Evolutionary conservation across 148 eudicot genomes (phyloP).

Genomic region (Suaeda aralocaspica): DNA sequence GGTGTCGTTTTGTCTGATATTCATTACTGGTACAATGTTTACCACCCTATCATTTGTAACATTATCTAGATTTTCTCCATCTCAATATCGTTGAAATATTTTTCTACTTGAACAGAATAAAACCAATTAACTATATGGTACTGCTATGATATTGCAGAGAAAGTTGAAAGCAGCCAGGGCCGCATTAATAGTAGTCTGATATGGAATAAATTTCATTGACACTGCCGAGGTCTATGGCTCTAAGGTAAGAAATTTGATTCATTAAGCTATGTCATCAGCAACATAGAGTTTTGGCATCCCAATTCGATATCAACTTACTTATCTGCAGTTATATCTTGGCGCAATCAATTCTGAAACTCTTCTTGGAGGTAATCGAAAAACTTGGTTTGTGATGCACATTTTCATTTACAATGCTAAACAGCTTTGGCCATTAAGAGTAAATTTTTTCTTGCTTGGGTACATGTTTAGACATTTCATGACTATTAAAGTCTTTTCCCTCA

Average conservation of each 20-base stretch:
- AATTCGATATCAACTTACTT: slow-evolving; percentile 5
- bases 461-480: too few species aligned
- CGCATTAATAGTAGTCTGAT: slow-evolving; percentile 80
- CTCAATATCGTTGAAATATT: too few species aligned
- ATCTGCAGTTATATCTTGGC: slow-evolving; percentile 67
- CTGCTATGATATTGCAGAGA: slow-evolving; percentile 45
- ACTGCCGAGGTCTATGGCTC: slow-evolving; percentile 99
- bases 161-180: slow-evolving; percentile 84
- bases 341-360: slow-evolving; percentile 91
- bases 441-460: too few species aligned
- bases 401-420: too few species aligned
- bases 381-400: too few species aligned
- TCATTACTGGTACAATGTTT: neutral
- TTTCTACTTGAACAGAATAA: too few species aligned
- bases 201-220: slow-evolving; percentile 80
- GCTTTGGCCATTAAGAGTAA: too few species aligned
- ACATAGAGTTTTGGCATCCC: neutral
- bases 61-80: neutral
- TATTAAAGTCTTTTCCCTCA: too few species aligned
- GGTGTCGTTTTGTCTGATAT: neutral
- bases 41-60: neutral
- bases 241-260: slow-evolving; percentile 42
- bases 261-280: slow-evolving; percentile 1
- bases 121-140: neutral
- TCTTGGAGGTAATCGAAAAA: slow-evolving; percentile 92